These are phyloP conservation scores for Spathaspora passalidarum DNA, from an alignment of 805 yeast species.

Conservation along the genomic window DNA sequence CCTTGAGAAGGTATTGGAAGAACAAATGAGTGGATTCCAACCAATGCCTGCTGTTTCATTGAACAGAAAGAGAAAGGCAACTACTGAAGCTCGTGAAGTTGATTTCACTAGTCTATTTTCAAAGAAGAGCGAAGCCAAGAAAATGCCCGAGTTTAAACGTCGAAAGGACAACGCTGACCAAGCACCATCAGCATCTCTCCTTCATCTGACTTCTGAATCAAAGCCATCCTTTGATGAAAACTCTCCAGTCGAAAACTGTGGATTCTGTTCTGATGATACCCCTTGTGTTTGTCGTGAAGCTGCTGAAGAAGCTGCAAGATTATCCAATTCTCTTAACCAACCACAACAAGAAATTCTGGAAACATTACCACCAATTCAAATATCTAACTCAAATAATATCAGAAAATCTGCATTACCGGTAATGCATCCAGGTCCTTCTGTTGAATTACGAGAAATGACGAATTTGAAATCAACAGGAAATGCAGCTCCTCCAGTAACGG, in stretches of 20 bases:
- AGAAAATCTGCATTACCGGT: slow-evolving; percentile 49
- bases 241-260: slow-evolving; percentile 73
- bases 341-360: slow-evolving; percentile 33
- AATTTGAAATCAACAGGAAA: slow-evolving; percentile 32
- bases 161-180: slow-evolving; percentile 13
- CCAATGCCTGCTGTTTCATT: slow-evolving; percentile 71
- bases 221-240: slow-evolving; percentile 35
- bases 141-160: slow-evolving; percentile 37
- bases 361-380: slow-evolving; percentile 42
- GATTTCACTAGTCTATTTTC: slow-evolving; percentile 54
- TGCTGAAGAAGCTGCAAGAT: slow-evolving; percentile 47
- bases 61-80: slow-evolving; percentile 24
- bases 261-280: slow-evolving; percentile 88
- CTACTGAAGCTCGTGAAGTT: slow-evolving; percentile 30
- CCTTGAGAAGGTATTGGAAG: slow-evolving; percentile 21
- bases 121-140: slow-evolving; percentile 20
- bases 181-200: background rate
- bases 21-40: slow-evolving; percentile 41
- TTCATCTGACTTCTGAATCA: background rate
- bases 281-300: slow-evolving; percentile 91
- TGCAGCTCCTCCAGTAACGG: slow-evolving; percentile 25
- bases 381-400: slow-evolving; percentile 18
- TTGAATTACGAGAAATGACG: slow-evolving; percentile 46
- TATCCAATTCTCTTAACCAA: slow-evolving; percentile 27
- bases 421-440: slow-evolving; percentile 62